phyloP scores from a whole-genome alignment of 1,284 basidiomycete species.

The Phlebopus sp. region DNA sequence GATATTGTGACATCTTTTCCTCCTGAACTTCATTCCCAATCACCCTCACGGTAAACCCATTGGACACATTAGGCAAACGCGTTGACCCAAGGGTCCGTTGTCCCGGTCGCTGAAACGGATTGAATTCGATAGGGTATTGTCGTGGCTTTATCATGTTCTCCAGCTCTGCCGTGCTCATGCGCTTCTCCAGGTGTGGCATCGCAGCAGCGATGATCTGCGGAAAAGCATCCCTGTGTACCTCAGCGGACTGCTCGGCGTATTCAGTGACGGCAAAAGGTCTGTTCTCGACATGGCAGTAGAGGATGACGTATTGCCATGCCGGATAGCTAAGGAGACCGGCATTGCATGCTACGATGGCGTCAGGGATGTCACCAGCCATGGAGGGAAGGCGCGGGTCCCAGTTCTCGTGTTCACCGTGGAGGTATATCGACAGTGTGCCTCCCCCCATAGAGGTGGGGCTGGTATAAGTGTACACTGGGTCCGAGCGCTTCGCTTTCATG shows the following conservation, averaged over 20 bases:
- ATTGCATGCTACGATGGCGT: slow-evolving; percentile 38
- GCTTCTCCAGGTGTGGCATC: slow-evolving; percentile 21
- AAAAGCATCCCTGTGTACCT: slow-evolving; percentile 31
- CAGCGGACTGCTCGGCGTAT: slow-evolving; percentile 39
- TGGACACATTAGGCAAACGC: slow-evolving; percentile 35
- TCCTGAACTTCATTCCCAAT: slow-evolving; percentile 23
- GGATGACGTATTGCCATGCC: slow-evolving; percentile 35
- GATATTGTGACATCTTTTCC: neutral
- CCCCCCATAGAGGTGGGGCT: slow-evolving; percentile 35
- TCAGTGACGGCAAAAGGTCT: slow-evolving; percentile 42
- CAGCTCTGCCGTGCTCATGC: slow-evolving; percentile 22
- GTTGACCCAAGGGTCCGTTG: slow-evolving; percentile 31
- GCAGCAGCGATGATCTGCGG: slow-evolving; percentile 26
- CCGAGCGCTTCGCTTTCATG: slow-evolving; percentile 24
- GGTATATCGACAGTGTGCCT: slow-evolving; percentile 31
- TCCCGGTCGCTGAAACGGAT: slow-evolving; percentile 40
- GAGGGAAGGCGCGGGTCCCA: slow-evolving; percentile 31
- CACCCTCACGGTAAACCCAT: slow-evolving; percentile 37
- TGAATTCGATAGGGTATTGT: slow-evolving; percentile 33
- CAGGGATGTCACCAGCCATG: slow-evolving; percentile 22
- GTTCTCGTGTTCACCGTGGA: slow-evolving; percentile 29
- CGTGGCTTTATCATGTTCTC: slow-evolving; percentile 25
- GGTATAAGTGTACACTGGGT: slow-evolving; percentile 36
- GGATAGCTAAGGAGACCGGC: slow-evolving; percentile 39
- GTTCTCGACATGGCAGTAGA: slow-evolving; percentile 25